Evolutionary conservation across 768 basidiomycete genomes (phyloP).

Genomic region (Mycena galopus): DNA sequence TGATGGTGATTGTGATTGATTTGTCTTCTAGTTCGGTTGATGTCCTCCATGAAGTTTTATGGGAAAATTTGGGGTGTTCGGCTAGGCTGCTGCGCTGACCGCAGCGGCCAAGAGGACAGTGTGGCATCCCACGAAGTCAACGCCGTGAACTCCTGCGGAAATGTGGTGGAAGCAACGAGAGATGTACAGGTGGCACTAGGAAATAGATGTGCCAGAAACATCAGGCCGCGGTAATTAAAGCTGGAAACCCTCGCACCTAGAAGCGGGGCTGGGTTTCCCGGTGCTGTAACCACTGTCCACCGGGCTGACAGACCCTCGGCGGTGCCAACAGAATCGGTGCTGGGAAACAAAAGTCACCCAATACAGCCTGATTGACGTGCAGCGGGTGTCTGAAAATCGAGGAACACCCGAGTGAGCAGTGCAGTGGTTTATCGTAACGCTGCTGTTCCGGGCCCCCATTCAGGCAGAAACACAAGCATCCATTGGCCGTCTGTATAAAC

Average conservation of each 20-base stretch:
- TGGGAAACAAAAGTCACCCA: too few relatives aligned
- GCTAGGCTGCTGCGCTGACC: background rate
- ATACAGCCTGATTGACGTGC: background rate
- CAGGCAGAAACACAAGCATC: background rate
- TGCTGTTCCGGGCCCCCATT: background rate
- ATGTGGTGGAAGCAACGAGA: background rate
- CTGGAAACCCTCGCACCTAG: too few relatives aligned
- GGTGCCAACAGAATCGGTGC: too few relatives aligned
- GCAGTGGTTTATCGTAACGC: background rate
- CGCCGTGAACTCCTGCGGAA: background rate
- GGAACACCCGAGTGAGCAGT: background rate
- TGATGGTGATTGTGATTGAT: too few relatives aligned
- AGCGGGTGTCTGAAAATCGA: background rate
- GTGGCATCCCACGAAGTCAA: background rate
- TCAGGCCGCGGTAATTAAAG: too few relatives aligned
- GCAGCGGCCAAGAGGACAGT: too few relatives aligned
- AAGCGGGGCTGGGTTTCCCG: background rate
- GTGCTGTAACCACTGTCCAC: background rate
- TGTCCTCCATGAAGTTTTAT: background rate
- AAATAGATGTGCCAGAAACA: background rate
- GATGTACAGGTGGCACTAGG: too few relatives aligned
- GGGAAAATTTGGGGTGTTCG: background rate
- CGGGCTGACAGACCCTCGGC: too few relatives aligned
- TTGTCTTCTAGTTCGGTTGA: background rate
- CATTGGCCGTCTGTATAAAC: background rate